Conservation (phyloP, 495 filamentous ascomycete species). For the Collariella sp. region DNA sequence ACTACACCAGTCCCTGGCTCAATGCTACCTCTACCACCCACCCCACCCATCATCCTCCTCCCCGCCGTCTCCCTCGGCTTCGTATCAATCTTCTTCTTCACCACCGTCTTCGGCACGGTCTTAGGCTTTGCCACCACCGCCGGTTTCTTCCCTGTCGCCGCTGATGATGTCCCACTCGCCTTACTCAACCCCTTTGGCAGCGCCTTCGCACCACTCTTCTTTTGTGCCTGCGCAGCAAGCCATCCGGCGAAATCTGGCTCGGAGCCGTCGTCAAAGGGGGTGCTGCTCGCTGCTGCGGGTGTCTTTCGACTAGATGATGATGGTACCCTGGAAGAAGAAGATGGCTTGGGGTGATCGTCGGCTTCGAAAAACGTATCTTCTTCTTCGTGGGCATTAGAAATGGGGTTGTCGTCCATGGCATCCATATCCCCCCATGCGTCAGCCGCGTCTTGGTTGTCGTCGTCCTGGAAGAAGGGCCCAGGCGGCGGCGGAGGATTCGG, state of each 20-base stretch:
- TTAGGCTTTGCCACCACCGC: slow-evolving; percentile 18
- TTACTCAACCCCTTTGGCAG: slow-evolving; percentile 73
- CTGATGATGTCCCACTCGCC: slow-evolving; percentile 23
- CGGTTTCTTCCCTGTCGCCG: slow-evolving; percentile 9
- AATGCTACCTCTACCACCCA: slow-evolving; percentile 43
- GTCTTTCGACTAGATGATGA: slow-evolving; percentile 9
- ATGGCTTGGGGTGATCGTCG: slow-evolving; percentile 32
- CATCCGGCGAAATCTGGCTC: slow-evolving; percentile 93
- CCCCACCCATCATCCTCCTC: slow-evolving; percentile 58
- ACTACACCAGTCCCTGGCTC: too few relatives aligned
- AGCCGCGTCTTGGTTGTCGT: slow-evolving; percentile 33
- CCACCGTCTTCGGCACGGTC: slow-evolving; percentile 25
- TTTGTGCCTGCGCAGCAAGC: slow-evolving; percentile 72
- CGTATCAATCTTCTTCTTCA: slow-evolving; percentile 44
- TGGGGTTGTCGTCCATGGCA: slow-evolving; percentile 35
- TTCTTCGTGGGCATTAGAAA: slow-evolving; percentile 35
- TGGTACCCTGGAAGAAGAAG: slow-evolving; percentile 39
- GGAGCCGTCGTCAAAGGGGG: slow-evolving; percentile 66
- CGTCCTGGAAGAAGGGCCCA: slow-evolving; percentile 56
- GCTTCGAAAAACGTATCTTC: slow-evolving; percentile 36
- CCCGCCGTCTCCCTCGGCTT: slow-evolving; percentile 48
- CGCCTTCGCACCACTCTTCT: slow-evolving; percentile 51
- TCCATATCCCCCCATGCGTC: slow-evolving; percentile 68
- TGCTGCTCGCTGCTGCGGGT: slow-evolving; percentile 29
- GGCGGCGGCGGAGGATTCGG: slow-evolving; percentile 38